phyloP scores from a whole-genome alignment of 176 grass and related monocot genomes.

The Zea luxurians region DNA sequence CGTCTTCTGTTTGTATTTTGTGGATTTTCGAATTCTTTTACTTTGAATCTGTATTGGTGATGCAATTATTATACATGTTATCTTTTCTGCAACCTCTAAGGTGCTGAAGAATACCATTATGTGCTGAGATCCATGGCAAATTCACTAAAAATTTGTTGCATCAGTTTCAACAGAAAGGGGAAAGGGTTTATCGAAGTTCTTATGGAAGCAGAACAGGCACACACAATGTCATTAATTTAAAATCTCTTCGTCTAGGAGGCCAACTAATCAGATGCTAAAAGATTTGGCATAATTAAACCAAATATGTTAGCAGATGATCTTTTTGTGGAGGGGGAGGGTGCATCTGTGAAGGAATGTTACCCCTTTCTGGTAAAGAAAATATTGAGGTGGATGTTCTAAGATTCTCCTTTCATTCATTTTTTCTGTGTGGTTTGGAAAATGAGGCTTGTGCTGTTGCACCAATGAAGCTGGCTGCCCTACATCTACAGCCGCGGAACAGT shows the following conservation, averaged over 20 bases:
- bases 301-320: no score
- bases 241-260: no score
- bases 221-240: background rate
- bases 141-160: background rate
- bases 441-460: background rate
- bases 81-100: constrained; percentile 41
- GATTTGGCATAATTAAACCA: no score
- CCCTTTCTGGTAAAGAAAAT: no score
- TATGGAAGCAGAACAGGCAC: background rate
- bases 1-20: background rate
- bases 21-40: background rate
- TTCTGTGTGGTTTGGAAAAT: background rate
- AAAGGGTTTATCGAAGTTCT: background rate
- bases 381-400: no score
- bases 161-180: background rate
- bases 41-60: constrained; percentile 10
- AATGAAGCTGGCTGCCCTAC: no score
- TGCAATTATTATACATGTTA: constrained; percentile 41
- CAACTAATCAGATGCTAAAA: no score
- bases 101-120: constrained; percentile 27
- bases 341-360: no score
- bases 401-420: background rate
- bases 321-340: no score
- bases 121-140: constrained; percentile 37
- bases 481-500: no score